Base-by-base conservation (phyloP, 768 basidiomycete genomes). In the Tylopilus sp. region DNA sequence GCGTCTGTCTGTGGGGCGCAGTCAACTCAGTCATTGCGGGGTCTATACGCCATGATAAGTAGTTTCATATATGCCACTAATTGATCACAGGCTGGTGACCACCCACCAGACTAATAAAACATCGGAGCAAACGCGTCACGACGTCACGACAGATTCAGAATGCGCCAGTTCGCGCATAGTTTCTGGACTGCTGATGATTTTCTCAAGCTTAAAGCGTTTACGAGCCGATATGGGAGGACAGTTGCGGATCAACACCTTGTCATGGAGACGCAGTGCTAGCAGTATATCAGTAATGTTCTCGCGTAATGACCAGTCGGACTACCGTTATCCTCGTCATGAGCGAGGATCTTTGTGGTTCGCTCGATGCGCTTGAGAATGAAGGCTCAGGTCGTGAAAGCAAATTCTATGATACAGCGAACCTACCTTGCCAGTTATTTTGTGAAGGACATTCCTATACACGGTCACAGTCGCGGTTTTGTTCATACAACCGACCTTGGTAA, bases 401-500 rank as follows among this genome's bases (percentile, higher is more conserved):
- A 14, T 19, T 5, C 45, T 37, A 38, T 41, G 46, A 24, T 40
- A 16, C 22, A 7, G 11, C 19, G n/a, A n/a, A 66, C 76, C 59
- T 58, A 90, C 90, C 78, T 92, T 92, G 60, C 86, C 84, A 6
- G 89, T 92, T 43, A 81, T 63, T 55, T 80, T 79, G 63, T 92
- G 89, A n/a, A 81, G 70, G 34, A 87, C 76, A 75, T 78, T 82
- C 52, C 90, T 80, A 22, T 86, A 83, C 9, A 92, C 89, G 1
- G 87, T 85, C 44, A 92, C 89, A 0, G 91, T 92, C 14, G 80
- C 90, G 0, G 90, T 92, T 67, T 91, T 92, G 50, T 84, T 76
- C 89, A 92, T 92, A 59, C 77, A 81, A 10, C 91, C 89, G 21
- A 81, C 86, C 69, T 89, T 92, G 29, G 88, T 86, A 19, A 92